phyloP scores from a whole-genome alignment of 208 protist species.

The Naegleria lovaniensis region DNA sequence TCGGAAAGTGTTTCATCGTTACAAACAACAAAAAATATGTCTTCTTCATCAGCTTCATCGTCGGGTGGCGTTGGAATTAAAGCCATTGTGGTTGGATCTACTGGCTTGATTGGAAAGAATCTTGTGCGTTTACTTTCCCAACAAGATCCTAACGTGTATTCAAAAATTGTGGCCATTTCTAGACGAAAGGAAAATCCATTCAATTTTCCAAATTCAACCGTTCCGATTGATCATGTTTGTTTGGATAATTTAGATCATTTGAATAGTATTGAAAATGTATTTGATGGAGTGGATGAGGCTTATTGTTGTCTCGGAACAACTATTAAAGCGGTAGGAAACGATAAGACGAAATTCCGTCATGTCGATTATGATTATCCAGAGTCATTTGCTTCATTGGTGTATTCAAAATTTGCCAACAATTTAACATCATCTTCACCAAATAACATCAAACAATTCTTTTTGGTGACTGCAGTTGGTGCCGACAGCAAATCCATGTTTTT shows the following conservation, averaged over 20 bases:
- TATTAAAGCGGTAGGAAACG: neutral
- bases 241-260: neutral
- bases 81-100: neutral
- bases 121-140: neutral
- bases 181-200: neutral
- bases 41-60: neutral
- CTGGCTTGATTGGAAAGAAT: neutral
- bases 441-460: neutral
- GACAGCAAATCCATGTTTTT: neutral
- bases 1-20: too few species aligned
- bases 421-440: neutral
- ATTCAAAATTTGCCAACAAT: neutral
- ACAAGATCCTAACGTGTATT: neutral
- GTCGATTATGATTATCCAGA: slow-evolving; percentile 13
- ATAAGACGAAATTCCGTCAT: neutral
- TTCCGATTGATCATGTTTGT: neutral
- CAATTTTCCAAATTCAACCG: neutral
- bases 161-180: neutral
- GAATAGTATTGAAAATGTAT: neutral
- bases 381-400: neutral
- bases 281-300: neutral
- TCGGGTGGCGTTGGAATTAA: neutral
- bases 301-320: slow-evolving; percentile 17
- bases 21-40: too few species aligned
- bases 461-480: neutral